Evolutionary conservation across 768 basidiomycete genomes (phyloP).

Genomic region (Mycena haematopus): DNA sequence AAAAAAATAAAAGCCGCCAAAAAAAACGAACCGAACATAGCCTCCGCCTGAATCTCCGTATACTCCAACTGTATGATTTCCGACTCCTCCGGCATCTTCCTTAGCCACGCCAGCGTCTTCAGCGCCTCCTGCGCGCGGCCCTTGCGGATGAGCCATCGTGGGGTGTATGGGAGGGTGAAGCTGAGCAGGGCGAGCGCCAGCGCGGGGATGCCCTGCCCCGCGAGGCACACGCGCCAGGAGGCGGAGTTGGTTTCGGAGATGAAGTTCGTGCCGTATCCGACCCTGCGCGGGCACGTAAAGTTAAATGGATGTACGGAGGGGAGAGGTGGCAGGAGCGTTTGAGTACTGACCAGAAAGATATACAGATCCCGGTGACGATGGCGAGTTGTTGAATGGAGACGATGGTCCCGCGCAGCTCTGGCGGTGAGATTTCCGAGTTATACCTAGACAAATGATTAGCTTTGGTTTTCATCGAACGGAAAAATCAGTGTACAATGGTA

Average conservation of each 20-base stretch:
- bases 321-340: neutral
- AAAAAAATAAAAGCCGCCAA: too few species aligned
- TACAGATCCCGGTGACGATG: conserved; percentile 42
- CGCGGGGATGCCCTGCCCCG: conserved; percentile 46
- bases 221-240: conserved; percentile 41
- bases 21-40: conserved; percentile 31
- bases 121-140: conserved; percentile 45
- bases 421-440: conserved; percentile 46
- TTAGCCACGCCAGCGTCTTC: conserved; percentile 40
- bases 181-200: conserved; percentile 36
- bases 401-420: conserved; percentile 43
- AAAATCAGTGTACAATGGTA: conserved; percentile 32
- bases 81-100: conserved; percentile 40
- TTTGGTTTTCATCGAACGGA: conserved; percentile 25
- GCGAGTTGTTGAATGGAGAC: conserved; percentile 44
- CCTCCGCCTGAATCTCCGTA: conserved; percentile 46
- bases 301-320: neutral
- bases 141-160: conserved; percentile 49
- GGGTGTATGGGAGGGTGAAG: conserved; percentile 48
- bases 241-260: conserved; percentile 32
- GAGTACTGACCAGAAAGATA: conserved; percentile 21
- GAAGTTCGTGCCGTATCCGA: conserved; percentile 32
- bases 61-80: conserved; percentile 44
- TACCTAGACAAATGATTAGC: conserved; percentile 36
- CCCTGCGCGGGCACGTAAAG: conserved; percentile 5